These are phyloP conservation scores for Lactuca saligna DNA, from an alignment of 129 eudicot genomes.

Conservation along the genomic window DNA sequence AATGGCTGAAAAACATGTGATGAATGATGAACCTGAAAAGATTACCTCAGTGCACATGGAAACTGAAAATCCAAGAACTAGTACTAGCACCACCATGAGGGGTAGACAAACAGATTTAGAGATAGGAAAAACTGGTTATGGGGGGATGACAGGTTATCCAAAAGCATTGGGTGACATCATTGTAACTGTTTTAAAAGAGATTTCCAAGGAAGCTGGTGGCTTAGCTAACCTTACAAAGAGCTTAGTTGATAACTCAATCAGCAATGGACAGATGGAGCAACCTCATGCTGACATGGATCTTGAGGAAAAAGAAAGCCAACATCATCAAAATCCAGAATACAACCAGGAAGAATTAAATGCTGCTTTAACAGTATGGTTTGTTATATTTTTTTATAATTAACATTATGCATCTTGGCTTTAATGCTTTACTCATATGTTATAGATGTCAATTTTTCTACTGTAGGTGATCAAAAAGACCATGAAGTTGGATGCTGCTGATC, in stretches of 20 bases:
- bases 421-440: background rate
- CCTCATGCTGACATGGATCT: constrained; percentile 31
- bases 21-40: constrained; percentile 13
- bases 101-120: constrained; percentile 33
- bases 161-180: constrained; percentile 47
- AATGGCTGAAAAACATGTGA: constrained; percentile 4
- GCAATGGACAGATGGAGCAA: constrained; percentile 31
- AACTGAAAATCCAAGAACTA: constrained; percentile 42
- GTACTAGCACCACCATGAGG: constrained; percentile 32
- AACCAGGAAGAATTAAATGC: constrained; percentile 55
- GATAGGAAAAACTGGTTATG: constrained; percentile 30
- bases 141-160: constrained; percentile 40
- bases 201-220: constrained; percentile 40
- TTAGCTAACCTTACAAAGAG: constrained; percentile 50
- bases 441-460: background rate
- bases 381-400: background rate
- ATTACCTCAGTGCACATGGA: constrained; percentile 10
- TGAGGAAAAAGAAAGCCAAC: constrained; percentile 33
- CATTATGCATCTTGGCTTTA: background rate
- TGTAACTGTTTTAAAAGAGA: constrained; percentile 32
- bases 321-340: constrained; percentile 35
- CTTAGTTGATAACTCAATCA: constrained; percentile 43
- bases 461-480: constrained; percentile 74
- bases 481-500: constrained; percentile 80
- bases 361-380: constrained; percentile 54